Conservation (phyloP, 2,329 filamentous ascomycete genomes). For the Penicillium sp. region DNA sequence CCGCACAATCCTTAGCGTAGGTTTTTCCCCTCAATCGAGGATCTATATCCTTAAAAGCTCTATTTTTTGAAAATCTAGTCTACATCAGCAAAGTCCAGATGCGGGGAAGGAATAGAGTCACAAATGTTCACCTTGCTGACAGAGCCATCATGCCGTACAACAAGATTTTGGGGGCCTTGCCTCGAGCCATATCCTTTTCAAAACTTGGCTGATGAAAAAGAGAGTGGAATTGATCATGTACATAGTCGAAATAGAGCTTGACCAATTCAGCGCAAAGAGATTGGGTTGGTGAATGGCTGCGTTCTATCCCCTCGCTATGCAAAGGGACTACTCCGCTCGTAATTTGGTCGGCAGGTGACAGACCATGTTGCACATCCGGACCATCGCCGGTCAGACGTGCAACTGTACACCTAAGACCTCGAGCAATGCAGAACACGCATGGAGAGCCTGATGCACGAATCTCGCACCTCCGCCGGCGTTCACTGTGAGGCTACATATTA, state of each 20-base stretch:
- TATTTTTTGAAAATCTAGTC: conserved; percentile 18
- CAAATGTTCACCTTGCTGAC: conserved; percentile 19
- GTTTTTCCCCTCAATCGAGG: conserved; percentile 21
- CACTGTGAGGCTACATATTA: conserved; percentile 1
- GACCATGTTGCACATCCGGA: neutral
- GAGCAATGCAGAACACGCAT: conserved; percentile 18
- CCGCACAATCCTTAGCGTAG: conserved; percentile 21
- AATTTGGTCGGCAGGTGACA: neutral
- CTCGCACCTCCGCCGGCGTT: conserved; percentile 22
- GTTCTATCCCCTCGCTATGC: neutral
- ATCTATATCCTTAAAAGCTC: conserved; percentile 14
- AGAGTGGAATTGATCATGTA: conserved; percentile 27
- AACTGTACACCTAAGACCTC: neutral
- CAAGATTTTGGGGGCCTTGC: conserved; percentile 15
- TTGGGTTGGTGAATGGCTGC: conserved; percentile 5
- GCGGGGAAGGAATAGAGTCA: neutral
- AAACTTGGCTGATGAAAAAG: conserved; percentile 24
- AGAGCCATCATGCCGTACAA: conserved; percentile 26
- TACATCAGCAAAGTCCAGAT: neutral
- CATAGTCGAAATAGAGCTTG: conserved; percentile 24
- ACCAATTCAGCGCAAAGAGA: conserved; percentile 19
- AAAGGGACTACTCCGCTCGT: neutral
- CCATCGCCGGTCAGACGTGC: neutral
- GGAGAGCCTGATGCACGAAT: conserved; percentile 11
- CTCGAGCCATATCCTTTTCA: conserved; percentile 14